phyloP scores from a whole-genome alignment of 106 monocot genomes.

The Platanthera guangdongensis region DNA sequence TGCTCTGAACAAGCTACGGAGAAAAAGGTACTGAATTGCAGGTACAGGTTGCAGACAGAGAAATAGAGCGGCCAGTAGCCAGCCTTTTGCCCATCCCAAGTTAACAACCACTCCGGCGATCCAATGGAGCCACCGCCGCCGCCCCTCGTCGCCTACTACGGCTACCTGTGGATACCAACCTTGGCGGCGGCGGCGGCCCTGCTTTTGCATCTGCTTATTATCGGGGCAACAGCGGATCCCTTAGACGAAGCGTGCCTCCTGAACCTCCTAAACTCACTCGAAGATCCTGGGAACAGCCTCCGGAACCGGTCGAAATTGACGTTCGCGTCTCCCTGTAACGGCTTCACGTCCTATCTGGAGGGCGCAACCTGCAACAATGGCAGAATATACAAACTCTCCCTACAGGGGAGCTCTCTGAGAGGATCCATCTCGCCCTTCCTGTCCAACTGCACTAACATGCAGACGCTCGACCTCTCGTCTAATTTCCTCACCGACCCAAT shows the following conservation, averaged over 20 bases:
- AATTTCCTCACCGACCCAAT: slow-evolving; percentile 46
- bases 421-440: slow-evolving; percentile 39
- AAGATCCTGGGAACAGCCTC: slow-evolving; percentile 22
- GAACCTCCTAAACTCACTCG: slow-evolving; percentile 27
- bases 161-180: neutral
- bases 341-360: slow-evolving; percentile 44
- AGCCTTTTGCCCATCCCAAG: neutral
- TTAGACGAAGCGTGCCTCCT: slow-evolving; percentile 45
- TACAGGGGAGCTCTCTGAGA: slow-evolving; percentile 31
- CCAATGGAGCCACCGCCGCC: neutral
- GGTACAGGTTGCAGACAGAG: neutral
- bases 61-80: neutral
- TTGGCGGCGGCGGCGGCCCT: neutral
- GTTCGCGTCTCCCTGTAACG: slow-evolving; percentile 54
- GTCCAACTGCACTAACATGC: slow-evolving; percentile 64
- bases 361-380: slow-evolving; percentile 84
- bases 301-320: slow-evolving; percentile 38
- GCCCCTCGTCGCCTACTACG: neutral
- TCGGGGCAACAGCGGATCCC: slow-evolving; percentile 14
- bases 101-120: neutral
- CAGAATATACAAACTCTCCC: slow-evolving; percentile 62
- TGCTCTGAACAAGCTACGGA: neutral
- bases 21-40: neutral
- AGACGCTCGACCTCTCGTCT: slow-evolving; percentile 67
- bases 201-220: neutral